Base-by-base conservation (phyloP, 305 asterid genomes). In the Solanum hybrid region DNA sequence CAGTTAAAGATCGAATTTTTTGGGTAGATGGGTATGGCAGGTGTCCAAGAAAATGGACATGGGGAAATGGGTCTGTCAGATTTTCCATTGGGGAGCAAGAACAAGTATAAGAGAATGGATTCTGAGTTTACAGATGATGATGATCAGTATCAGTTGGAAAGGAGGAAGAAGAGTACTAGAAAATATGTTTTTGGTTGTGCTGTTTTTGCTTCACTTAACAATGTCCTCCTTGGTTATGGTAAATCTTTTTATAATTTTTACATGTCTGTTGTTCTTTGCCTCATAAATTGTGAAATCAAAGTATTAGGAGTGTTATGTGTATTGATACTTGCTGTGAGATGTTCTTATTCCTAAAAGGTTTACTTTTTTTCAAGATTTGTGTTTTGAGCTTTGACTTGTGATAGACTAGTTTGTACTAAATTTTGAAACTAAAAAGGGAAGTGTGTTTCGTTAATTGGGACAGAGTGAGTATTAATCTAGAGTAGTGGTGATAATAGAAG, bases 181-280 rank as follows among this genome's bases (percentile, higher is more conserved):
- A 97, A 94, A 90, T 97, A 94, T 91, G 99, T 97, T 27, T 92
- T 93, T 92, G 99, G 99, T 91, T 97, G 98, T 87, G 98, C 99
- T 91, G 97, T 96, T 89, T 97, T 97, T 89, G 99, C 99, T 71
- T 97, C 99, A 77, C 98, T 97, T 76, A 97, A 97, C 90, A 95
- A 93, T 91, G 99, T 96, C 84, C 99, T 97, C 82, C 98, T 97
- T 89, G 99, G 99, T 56, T 97, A 97, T 90, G 98, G 99, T 94
- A 93, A 90, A 14, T 46, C 64, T 14, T 66, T 31, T 42, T 12
- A 13, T 13, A 4, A 8, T 79, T 24, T 42, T 38, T 37, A 37
- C 66, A 79, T 81, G 26, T 27, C 14, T 38, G 64, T 56, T 38
- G 35, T 22, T 38, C 7, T 38, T 79, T 76, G 10, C 26, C 13